Percentiles rank a stretch among this genome's conserved stretches.
These are phyloP conservation scores for Colletotrichum sp. DNA, from an alignment of 2,329 filamentous ascomycete species.

Conservation along the genomic window DNA sequence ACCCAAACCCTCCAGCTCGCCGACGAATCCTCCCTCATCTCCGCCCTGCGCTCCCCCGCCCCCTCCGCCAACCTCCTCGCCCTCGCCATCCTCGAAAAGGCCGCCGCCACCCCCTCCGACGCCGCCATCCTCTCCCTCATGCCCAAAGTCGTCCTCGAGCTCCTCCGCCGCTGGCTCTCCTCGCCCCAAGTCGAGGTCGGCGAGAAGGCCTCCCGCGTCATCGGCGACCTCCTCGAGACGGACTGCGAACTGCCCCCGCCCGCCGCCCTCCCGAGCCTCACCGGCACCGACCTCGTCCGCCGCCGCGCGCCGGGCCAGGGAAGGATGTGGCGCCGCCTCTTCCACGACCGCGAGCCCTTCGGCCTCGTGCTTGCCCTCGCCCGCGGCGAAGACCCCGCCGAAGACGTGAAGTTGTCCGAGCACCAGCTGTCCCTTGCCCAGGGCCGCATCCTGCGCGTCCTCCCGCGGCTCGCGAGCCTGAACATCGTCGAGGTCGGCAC, in stretches of 20 bases:
- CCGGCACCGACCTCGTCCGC: slow-evolving; percentile 39
- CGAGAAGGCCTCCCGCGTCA: slow-evolving; percentile 53
- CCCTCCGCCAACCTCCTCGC: slow-evolving; percentile 64
- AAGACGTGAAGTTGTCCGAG: slow-evolving; percentile 26
- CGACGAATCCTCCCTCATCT: slow-evolving; percentile 54
- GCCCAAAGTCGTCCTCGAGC: slow-evolving; percentile 50
- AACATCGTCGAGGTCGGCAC: slow-evolving; percentile 46
- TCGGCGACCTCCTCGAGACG: slow-evolving; percentile 60
- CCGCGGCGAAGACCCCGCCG: slow-evolving; percentile 30
- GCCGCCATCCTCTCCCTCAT: slow-evolving; percentile 56
- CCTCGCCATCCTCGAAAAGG: slow-evolving; percentile 62
- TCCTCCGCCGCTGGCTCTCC: slow-evolving; percentile 59
- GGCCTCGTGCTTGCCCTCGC: slow-evolving; percentile 47
- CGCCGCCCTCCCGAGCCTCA: slow-evolving; percentile 7
- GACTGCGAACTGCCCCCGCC: slow-evolving; percentile 49
- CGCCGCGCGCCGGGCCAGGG: slow-evolving; percentile 53
- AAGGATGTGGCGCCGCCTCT: slow-evolving; percentile 57
- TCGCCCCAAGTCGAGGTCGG: slow-evolving; percentile 60
- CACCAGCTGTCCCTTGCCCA: slow-evolving; percentile 56
- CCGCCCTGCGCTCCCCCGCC: slow-evolving; percentile 58
- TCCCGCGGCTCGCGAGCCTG: slow-evolving; percentile 55
- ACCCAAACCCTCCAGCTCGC: slow-evolving; percentile 60
- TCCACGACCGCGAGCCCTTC: slow-evolving; percentile 51
- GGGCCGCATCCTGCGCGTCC: slow-evolving; percentile 55
- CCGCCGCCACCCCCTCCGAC: slow-evolving; percentile 51